Percentiles rank a stretch among this genome's conserved stretches.
Evolutionary conservation across 116 monocot species (phyloP).

Genomic region (Papilionanthe hybrid): DNA sequence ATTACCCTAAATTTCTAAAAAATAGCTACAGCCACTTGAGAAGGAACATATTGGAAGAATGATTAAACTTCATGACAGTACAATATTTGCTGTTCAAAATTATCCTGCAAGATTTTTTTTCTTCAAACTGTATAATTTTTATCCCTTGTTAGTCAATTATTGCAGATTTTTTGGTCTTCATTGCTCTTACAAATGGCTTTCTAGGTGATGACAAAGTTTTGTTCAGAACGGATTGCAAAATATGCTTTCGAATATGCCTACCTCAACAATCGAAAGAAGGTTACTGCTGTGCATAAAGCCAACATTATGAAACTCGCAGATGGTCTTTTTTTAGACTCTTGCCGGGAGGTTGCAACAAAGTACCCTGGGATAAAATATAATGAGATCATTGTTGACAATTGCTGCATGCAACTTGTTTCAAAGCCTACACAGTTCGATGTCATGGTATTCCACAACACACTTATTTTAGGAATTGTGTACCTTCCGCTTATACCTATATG

Average conservation of each 20-base stretch:
- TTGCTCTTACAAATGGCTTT: slow-evolving; percentile 8
- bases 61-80: neutral
- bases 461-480: neutral
- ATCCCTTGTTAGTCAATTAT: neutral
- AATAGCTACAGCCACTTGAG: neutral
- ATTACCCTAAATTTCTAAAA: neutral
- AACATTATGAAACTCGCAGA: slow-evolving; percentile 98
- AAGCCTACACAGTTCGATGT: slow-evolving; percentile 92
- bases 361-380: slow-evolving; percentile 80
- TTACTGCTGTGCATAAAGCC: slow-evolving; percentile 91
- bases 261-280: slow-evolving; percentile 91
- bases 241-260: slow-evolving; percentile 97
- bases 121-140: neutral
- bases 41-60: too few relatives aligned
- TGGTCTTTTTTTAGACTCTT: slow-evolving; percentile 90
- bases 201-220: slow-evolving; percentile 97
- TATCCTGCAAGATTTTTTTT: neutral
- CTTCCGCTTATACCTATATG: neutral
- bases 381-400: slow-evolving; percentile 90
- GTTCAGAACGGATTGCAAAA: slow-evolving; percentile 90
- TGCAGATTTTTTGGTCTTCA: neutral
- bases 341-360: slow-evolving; percentile 72
- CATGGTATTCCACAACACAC: slow-evolving; percentile 40
- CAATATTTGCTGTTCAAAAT: neutral
- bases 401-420: slow-evolving; percentile 91